Evolutionary conservation across 768 basidiomycete species (phyloP).

Genomic region (Calocera viscosa): DNA sequence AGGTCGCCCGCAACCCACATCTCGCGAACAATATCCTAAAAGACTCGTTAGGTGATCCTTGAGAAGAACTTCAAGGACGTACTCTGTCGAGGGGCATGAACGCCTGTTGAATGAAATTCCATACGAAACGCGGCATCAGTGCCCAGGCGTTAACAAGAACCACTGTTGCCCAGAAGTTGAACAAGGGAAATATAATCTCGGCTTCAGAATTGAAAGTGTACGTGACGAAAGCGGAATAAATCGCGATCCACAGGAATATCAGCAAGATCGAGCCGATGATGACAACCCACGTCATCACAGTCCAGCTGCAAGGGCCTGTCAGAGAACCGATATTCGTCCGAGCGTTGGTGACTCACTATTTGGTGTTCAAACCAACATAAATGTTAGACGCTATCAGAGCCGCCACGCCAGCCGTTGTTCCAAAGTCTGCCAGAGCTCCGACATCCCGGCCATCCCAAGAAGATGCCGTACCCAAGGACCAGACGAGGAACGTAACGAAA

Average conservation of each 20-base stretch:
- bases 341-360: conserved; percentile 53
- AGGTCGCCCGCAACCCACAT: conserved; percentile 76
- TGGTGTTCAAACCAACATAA: conserved; percentile 79
- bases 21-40: conserved; percentile 70
- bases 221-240: conserved; percentile 72
- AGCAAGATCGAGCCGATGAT: conserved; percentile 67
- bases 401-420: conserved; percentile 78
- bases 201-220: conserved; percentile 63
- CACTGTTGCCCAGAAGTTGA: conserved; percentile 76
- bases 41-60: not conserved
- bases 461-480: conserved; percentile 48
- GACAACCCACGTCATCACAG: conserved; percentile 70
- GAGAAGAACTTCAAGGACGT: not conserved
- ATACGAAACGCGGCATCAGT: conserved; percentile 69
- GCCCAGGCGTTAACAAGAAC: conserved; percentile 56
- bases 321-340: conserved; percentile 20
- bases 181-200: conserved; percentile 55
- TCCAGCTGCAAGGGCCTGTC: conserved; percentile 44
- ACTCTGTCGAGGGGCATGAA: conserved; percentile 67
- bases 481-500: conserved; percentile 67
- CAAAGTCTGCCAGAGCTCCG: conserved; percentile 73
- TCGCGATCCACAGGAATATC: conserved; percentile 75
- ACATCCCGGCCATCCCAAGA: conserved; percentile 74
- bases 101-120: conserved; percentile 55
- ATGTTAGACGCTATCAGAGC: conserved; percentile 82